Evolutionary conservation across 2,329 filamentous ascomycete genomes (phyloP).

Genomic region (Colletotrichum sp.): DNA sequence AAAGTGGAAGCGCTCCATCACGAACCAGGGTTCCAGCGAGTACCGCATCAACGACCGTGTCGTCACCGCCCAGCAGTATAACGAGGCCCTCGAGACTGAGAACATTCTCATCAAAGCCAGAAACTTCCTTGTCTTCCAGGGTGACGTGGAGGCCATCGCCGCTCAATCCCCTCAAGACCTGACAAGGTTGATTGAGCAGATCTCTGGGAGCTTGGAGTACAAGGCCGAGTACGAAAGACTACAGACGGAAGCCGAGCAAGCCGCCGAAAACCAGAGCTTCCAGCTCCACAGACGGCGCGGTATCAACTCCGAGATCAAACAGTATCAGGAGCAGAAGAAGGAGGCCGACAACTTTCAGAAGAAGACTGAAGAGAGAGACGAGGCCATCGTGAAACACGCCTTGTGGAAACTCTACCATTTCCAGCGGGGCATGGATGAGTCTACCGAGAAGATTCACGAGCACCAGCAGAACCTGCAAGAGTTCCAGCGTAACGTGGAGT

Average conservation of each 20-base stretch:
- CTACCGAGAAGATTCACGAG: constrained; percentile 86
- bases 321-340: constrained; percentile 95
- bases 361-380: constrained; percentile 88
- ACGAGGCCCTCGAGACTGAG: constrained; percentile 87
- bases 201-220: constrained; percentile 93
- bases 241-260: constrained; percentile 85
- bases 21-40: constrained; percentile 85
- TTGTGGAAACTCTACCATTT: constrained; percentile 98
- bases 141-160: constrained; percentile 96
- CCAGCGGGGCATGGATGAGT: constrained; percentile 91
- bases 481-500: constrained; percentile 84
- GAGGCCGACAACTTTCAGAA: constrained; percentile 93
- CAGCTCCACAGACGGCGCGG: constrained; percentile 88
- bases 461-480: constrained; percentile 96
- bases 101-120: constrained; percentile 98
- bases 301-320: constrained; percentile 97
- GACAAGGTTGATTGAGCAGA: constrained; percentile 93
- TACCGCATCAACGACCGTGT: constrained; percentile 95
- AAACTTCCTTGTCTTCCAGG: constrained; percentile 98
- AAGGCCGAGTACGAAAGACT: constrained; percentile 92
- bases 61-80: constrained; percentile 91
- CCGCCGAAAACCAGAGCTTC: constrained; percentile 85
- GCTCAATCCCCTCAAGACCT: constrained; percentile 94
- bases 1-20: constrained; percentile 95
- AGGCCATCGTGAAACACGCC: constrained; percentile 90